These are phyloP conservation scores for Syzygium grande DNA, from an alignment of 345 rosid species.

Conservation along the genomic window DNA sequence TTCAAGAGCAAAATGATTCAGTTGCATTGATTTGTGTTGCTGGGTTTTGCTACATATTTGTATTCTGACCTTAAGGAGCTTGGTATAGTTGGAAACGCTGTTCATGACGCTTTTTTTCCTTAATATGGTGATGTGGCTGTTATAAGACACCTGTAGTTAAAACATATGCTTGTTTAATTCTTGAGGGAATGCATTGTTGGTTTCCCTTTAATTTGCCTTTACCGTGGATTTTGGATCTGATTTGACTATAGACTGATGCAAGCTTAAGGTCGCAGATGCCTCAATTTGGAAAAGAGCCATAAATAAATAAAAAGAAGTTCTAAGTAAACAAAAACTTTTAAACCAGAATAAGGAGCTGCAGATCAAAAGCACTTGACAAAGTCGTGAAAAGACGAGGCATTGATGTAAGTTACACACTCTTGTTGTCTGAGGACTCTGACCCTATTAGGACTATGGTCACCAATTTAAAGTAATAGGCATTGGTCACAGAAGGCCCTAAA, in stretches of 20 bases:
- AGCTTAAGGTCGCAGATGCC: not conserved
- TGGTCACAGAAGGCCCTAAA: not conserved
- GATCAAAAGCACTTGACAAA: not conserved
- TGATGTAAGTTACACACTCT: not conserved
- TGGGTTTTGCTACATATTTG: too few relatives aligned
- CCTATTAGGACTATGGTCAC: conserved; percentile 5
- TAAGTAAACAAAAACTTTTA: not conserved
- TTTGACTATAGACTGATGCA: not conserved
- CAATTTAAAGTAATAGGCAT: not conserved
- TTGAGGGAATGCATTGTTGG: not conserved
- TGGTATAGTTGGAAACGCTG: not conserved
- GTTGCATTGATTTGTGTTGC: not conserved
- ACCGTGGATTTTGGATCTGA: not conserved
- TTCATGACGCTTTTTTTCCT: not conserved
- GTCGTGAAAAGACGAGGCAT: not conserved
- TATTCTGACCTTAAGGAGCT: not conserved
- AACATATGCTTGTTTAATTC: not conserved
- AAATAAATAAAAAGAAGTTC: not conserved
- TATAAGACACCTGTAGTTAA: not conserved
- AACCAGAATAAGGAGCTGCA: not conserved
- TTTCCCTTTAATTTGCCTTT: not conserved
- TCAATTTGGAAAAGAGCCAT: not conserved
- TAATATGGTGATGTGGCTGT: not conserved
- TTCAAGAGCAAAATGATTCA: not conserved
- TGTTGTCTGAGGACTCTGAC: not conserved